Base-by-base conservation (phyloP, 2,329 filamentous ascomycete species). In the Fusarium pseudoanthophilum region DNA sequence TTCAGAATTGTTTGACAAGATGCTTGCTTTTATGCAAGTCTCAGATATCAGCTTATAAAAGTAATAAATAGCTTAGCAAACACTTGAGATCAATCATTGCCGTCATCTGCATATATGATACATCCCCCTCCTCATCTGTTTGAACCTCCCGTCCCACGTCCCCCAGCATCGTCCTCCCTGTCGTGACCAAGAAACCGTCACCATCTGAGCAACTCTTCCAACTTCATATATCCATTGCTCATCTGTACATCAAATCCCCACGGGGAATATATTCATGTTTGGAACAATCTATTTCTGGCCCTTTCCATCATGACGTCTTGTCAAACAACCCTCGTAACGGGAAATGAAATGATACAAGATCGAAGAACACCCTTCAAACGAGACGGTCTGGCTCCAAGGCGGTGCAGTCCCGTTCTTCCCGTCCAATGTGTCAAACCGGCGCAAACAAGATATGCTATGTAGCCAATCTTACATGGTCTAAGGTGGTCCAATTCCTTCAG, bases 71-170 rank as follows among this genome's bases (percentile, higher is more conserved):
- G n/a, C 20, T 26, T 37, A 30, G 5, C 16, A 42, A 43, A 39
- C 64, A 48, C 43, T 11, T 20, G 32, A 11, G 14, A 30, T 2
- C 16, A 21, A 32, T 52, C 32, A 39, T 37, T 30, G n/a, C n/a
- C 48, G 34, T 48, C 57, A 36, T 18, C 7, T 64, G 32, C 37
- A 34, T 52, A 42, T 32, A 37, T 48, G 40, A 53, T 48, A 73
- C 45, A 7, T 43, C 15, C 61, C 59, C 39, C 60, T 63, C 34
- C 36, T 64, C 65, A 34, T 71, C 64, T 65, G 73, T 78, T 76
- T 75, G 66, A 48, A 56, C 59, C 60, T 62, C 60, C 48, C 57
- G 72, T 78, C 74, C 42, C 67, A 78, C 78, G 73, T 79, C 64
- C 46, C 72, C 53, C 77, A 71, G 45, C 76, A 67, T 75, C 65